phyloP scores from a whole-genome alignment of 129 eudicot genomes.

The Gnaphalium uliginosum region DNA sequence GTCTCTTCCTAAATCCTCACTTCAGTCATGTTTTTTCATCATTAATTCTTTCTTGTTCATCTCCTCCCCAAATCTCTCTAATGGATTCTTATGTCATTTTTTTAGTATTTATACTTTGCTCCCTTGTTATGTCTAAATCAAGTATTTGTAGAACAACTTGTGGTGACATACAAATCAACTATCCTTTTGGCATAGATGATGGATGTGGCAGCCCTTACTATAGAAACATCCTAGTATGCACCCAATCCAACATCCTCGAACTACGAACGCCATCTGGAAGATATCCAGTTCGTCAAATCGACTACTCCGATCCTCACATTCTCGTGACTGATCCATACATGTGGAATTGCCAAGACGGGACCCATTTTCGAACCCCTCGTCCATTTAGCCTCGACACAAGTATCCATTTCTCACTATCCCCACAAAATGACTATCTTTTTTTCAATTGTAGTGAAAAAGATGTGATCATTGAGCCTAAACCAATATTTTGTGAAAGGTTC shows the following conservation, averaged over 20 bases:
- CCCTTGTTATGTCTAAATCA: conserved; percentile 51
- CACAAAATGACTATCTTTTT: conserved; percentile 82
- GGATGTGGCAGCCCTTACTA: conserved; percentile 97
- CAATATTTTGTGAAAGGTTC: conserved; percentile 70
- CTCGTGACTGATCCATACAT: conserved; percentile 68
- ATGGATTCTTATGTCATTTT: conserved; percentile 29
- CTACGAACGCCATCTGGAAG: conserved; percentile 87
- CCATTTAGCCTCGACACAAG: conserved; percentile 89
- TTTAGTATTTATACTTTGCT: conserved; percentile 20
- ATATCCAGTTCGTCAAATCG: conserved; percentile 53
- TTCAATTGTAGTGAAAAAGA: conserved; percentile 70
- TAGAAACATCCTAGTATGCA: conserved; percentile 67
- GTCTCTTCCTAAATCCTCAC: conserved; percentile 28
- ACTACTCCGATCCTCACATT: conserved; percentile 80
- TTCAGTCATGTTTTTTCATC: conserved; percentile 12
- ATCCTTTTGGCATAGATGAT: conserved; percentile 93
- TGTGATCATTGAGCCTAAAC: conserved; percentile 79
- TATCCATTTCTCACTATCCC: conserved; percentile 63
- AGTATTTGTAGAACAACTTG: conserved; percentile 68
- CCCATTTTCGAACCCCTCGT: conserved; percentile 55
- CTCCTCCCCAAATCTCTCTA: conserved; percentile 4
- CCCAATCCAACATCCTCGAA: conserved; percentile 46
- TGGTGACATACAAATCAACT: conserved; percentile 73
- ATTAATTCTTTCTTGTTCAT: conserved; percentile 1
- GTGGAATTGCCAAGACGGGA: conserved; percentile 84